A percentile compares a stretch with the other conserved stretches of the same genome.
These are phyloP conservation scores for Umbelopsis isabellina DNA, from an alignment of 192 early-diverging fungal genomes.

Conservation along the genomic window DNA sequence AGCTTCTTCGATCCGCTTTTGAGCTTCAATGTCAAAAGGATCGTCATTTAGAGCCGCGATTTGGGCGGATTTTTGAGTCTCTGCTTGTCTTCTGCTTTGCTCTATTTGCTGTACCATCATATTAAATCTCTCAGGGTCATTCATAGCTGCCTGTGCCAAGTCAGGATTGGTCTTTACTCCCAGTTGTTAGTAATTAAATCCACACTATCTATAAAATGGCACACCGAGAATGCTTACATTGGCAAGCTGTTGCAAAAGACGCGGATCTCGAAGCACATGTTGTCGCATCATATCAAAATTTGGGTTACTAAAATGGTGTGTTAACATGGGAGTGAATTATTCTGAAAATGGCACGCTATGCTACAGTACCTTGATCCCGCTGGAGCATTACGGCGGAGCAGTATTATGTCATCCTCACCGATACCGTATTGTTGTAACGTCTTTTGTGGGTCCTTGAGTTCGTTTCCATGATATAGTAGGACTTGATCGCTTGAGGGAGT, in stretches of 20 bases:
- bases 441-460: constrained; percentile 61
- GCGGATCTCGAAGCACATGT: constrained; percentile 62
- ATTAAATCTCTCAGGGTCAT: constrained; percentile 67
- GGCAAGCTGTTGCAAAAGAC: constrained; percentile 59
- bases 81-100: constrained; percentile 55
- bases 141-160: constrained; percentile 63
- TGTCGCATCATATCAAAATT: constrained; percentile 57
- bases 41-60: constrained; percentile 68
- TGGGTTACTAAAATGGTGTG: constrained; percentile 10
- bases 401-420: constrained; percentile 72
- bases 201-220: neutral
- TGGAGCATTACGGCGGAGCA: constrained; percentile 51
- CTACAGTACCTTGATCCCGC: constrained; percentile 7
- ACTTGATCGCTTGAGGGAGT: constrained; percentile 66
- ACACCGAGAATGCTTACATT: constrained; percentile 45
- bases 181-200: neutral
- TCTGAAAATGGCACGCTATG: no score
- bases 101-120: constrained; percentile 64
- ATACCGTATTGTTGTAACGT: constrained; percentile 71
- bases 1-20: constrained; percentile 87
- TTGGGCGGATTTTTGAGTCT: constrained; percentile 50
- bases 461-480: constrained; percentile 67
- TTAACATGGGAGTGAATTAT: no score
- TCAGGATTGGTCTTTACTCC: constrained; percentile 59
- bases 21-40: constrained; percentile 90